A percentile compares a stretch with the other conserved stretches of the same genome.
Evolutionary conservation across 129 eudicot genomes (phyloP).

Genomic region (Tagetes patula): DNA sequence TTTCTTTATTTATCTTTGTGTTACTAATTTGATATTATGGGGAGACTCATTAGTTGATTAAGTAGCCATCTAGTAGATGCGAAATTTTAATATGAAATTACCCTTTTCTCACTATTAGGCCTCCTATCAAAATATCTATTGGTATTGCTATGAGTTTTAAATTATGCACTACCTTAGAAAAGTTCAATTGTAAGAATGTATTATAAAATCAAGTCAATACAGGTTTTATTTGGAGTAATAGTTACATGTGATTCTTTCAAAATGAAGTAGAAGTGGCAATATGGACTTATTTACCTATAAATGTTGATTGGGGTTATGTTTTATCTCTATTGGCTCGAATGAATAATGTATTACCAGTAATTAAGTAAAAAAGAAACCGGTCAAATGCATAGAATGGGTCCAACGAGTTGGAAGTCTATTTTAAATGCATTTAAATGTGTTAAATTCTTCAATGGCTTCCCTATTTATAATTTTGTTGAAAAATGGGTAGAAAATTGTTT

Average conservation of each 20-base stretch:
- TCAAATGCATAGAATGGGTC: not conserved
- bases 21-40: not conserved
- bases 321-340: not conserved
- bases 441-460: not conserved
- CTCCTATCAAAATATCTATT: not conserved
- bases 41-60: not conserved
- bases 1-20: conserved; percentile 12
- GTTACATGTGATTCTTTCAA: not conserved
- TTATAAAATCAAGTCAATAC: not conserved
- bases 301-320: not conserved
- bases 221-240: too few relatives aligned
- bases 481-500: not conserved
- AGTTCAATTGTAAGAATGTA: not conserved
- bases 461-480: too few relatives aligned
- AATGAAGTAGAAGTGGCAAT: not conserved
- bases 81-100: too few relatives aligned
- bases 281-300: not conserved
- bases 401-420: not conserved
- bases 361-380: not conserved
- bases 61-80: not conserved
- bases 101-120: not conserved
- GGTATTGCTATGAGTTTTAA: not conserved
- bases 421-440: not conserved
- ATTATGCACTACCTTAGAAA: too few relatives aligned
- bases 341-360: not conserved